phyloP scores from a whole-genome alignment of 345 rosid genomes.

The Boechera retrofracta region DNA sequence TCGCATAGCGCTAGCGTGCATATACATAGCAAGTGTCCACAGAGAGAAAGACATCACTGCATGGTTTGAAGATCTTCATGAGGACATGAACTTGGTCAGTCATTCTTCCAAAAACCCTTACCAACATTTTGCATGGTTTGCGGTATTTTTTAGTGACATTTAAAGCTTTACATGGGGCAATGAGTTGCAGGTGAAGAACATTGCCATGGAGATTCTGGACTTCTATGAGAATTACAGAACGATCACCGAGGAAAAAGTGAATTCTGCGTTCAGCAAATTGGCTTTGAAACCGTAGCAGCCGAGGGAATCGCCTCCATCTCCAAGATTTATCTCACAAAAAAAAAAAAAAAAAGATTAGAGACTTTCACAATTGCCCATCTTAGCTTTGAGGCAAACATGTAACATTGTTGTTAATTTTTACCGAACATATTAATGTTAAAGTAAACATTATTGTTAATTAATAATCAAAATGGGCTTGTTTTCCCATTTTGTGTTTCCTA shows the following conservation, averaged over 20 bases:
- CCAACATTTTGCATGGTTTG: background rate
- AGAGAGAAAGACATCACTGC: slow-evolving; percentile 80
- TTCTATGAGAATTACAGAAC: slow-evolving; percentile 55
- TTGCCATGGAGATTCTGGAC: slow-evolving; percentile 58
- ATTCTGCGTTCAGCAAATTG: slow-evolving; percentile 62
- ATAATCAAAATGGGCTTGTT: background rate
- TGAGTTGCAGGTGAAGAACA: slow-evolving; percentile 54
- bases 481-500: too few species aligned
- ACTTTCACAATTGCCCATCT: background rate
- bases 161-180: background rate
- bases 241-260: slow-evolving; percentile 44
- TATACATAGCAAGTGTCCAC: slow-evolving; percentile 76
- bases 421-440: background rate
- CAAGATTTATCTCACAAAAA: background rate
- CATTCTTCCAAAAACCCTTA: slow-evolving; percentile 9
- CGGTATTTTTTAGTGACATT: background rate
- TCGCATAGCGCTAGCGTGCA: slow-evolving; percentile 86
- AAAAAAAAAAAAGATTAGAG: background rate
- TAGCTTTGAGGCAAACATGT: slow-evolving; percentile 16
- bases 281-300: slow-evolving; percentile 47
- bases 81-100: slow-evolving; percentile 92
- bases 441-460: background rate
- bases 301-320: background rate
- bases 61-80: slow-evolving; percentile 94
- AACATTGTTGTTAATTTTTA: slow-evolving; percentile 11